A percentile compares a stretch with the other conserved stretches of the same genome.
Evolutionary conservation across 352 stramenopile genomes (phyloP).

Genomic region (Pythium oligandrum): DNA sequence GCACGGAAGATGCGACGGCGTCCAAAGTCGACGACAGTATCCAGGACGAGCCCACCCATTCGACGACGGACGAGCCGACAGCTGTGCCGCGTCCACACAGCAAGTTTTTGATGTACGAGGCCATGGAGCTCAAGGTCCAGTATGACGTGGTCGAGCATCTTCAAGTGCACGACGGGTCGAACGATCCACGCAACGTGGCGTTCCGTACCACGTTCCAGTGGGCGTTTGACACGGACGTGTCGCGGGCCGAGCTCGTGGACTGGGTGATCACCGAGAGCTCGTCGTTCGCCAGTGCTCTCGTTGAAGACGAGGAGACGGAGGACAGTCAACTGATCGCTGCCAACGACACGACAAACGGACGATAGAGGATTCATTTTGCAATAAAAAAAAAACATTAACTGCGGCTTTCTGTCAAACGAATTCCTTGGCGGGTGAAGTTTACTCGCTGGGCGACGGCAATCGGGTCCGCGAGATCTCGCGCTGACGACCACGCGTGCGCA

Average conservation of each 20-base stretch:
- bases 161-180: slow-evolving; percentile 6
- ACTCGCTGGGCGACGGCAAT: too few relatives aligned
- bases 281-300: slow-evolving; percentile 16
- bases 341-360: too few relatives aligned
- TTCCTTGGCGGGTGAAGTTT: too few relatives aligned
- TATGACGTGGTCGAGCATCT: slow-evolving; percentile 33
- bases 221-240: slow-evolving; percentile 43
- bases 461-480: not conserved
- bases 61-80: not conserved
- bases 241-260: slow-evolving; percentile 26
- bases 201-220: slow-evolving; percentile 32
- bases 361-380: too few relatives aligned
- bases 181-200: slow-evolving; percentile 7
- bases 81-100: not conserved
- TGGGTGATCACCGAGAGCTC: slow-evolving; percentile 32
- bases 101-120: slow-evolving; percentile 38
- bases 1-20: slow-evolving; percentile 10
- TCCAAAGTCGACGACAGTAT: not conserved
- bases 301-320: slow-evolving; percentile 3
- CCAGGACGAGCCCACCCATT: not conserved
- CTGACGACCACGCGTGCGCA: slow-evolving; percentile 5
- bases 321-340: not conserved
- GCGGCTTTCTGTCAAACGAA: too few relatives aligned
- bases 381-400: too few relatives aligned
- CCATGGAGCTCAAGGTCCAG: slow-evolving; percentile 30